phyloP scores from a whole-genome alignment of 208 protist species.

The Plasmodiophora brassicae region DNA sequence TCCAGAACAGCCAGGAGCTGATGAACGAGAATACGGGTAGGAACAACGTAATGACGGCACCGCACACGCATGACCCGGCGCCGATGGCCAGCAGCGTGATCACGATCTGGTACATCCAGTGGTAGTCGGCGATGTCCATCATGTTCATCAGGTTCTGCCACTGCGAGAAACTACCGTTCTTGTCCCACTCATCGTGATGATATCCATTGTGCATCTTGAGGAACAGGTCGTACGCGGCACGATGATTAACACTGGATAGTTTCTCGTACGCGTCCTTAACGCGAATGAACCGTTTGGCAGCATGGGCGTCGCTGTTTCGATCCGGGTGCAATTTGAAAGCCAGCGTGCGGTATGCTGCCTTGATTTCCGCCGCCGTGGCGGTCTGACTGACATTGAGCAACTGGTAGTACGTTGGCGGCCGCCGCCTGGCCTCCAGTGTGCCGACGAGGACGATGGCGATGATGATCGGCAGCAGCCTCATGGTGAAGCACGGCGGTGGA shows the following conservation, averaged over 20 bases:
- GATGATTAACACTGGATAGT: neutral
- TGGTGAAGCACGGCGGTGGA: too few species aligned
- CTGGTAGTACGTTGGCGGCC: slow-evolving; percentile 6
- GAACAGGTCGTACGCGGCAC: neutral
- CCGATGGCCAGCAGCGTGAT: neutral
- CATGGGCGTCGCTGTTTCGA: neutral
- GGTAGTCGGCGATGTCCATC: neutral
- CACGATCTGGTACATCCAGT: neutral
- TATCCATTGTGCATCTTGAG: neutral
- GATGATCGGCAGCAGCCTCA: too few species aligned
- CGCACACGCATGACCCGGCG: neutral
- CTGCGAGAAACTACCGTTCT: slow-evolving; percentile 9
- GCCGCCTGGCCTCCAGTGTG: too few species aligned
- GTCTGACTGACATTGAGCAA: neutral
- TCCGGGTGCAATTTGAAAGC: neutral
- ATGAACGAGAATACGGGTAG: neutral
- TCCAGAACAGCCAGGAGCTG: slow-evolving; percentile 6
- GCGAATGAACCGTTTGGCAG: neutral
- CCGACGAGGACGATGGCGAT: too few species aligned
- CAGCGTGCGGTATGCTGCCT: neutral
- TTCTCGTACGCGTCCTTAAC: neutral
- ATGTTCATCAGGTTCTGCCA: slow-evolving; percentile 34
- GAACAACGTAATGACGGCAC: neutral
- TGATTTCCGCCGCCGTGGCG: neutral
- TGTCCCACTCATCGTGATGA: neutral